Conservation (phyloP, 176 grass and related monocot species). For the Aechmea fasciata region DNA sequence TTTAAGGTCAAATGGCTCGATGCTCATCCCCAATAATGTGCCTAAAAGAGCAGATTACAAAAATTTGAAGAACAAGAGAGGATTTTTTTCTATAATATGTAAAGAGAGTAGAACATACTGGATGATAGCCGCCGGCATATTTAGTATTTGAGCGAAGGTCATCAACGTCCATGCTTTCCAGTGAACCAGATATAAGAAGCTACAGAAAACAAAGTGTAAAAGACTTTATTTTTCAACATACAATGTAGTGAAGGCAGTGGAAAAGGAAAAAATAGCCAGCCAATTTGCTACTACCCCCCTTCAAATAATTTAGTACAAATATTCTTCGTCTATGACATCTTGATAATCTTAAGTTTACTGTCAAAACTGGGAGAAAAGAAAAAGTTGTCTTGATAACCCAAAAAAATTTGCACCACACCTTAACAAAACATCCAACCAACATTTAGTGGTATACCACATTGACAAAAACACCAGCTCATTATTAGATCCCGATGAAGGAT, state of each 20-base stretch:
- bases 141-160: slow-evolving; percentile 74
- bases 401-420: too few relatives aligned
- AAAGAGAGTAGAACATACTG: slow-evolving; percentile 36
- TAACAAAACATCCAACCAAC: too few relatives aligned
- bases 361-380: too few relatives aligned
- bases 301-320: too few relatives aligned
- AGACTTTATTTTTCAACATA: slow-evolving; percentile 9
- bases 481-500: too few relatives aligned
- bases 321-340: too few relatives aligned
- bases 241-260: background rate
- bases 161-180: slow-evolving; percentile 93
- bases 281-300: background rate
- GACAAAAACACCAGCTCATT: too few relatives aligned
- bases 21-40: background rate
- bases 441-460: too few relatives aligned
- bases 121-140: slow-evolving; percentile 84
- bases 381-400: too few relatives aligned
- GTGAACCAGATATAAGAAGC: slow-evolving; percentile 96
- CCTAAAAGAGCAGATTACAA: background rate
- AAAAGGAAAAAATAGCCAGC: background rate
- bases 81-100: background rate
- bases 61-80: background rate
- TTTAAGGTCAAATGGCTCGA: too few relatives aligned
- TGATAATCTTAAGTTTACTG: too few relatives aligned
- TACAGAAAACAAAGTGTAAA: slow-evolving; percentile 24